Evolutionary conservation across 495 filamentous ascomycete genomes (phyloP).

Genomic region (Hypoxylon intermedium): DNA sequence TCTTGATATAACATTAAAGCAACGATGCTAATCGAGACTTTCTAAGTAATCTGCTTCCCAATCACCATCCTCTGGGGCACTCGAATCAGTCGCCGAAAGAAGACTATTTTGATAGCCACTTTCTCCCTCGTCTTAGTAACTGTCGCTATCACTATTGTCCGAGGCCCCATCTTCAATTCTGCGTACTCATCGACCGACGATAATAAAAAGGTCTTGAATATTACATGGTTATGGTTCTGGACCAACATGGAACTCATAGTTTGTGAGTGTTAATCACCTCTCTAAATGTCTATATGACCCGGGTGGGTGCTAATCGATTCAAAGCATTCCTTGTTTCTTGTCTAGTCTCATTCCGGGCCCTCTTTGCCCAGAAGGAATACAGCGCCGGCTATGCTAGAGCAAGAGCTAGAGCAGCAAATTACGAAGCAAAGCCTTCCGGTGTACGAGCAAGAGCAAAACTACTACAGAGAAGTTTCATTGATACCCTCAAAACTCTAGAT

Average conservation of each 20-base stretch:
- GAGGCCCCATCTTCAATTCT: neutral
- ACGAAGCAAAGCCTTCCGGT: neutral
- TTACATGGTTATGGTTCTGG: neutral
- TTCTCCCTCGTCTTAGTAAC: neutral
- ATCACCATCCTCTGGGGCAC: neutral
- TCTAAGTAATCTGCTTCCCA: neutral
- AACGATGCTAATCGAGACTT: neutral
- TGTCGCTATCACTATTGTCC: neutral
- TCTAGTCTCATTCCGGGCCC: neutral
- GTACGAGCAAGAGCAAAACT: neutral
- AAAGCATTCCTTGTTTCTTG: neutral
- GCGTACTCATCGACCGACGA: neutral
- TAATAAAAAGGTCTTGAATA: neutral
- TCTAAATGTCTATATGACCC: neutral
- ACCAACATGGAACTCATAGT: neutral
- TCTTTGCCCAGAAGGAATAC: neutral
- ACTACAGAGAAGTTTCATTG: neutral
- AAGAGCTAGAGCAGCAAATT: neutral
- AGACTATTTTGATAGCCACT: neutral
- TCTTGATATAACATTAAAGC: too few relatives aligned
- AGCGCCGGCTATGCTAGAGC: neutral
- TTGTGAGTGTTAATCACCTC: neutral
- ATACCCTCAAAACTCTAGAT: neutral
- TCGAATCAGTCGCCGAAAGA: neutral
- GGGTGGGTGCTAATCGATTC: neutral